Base-by-base conservation (phyloP, 2,329 filamentous ascomycete genomes). In the Fusarium falciforme region DNA sequence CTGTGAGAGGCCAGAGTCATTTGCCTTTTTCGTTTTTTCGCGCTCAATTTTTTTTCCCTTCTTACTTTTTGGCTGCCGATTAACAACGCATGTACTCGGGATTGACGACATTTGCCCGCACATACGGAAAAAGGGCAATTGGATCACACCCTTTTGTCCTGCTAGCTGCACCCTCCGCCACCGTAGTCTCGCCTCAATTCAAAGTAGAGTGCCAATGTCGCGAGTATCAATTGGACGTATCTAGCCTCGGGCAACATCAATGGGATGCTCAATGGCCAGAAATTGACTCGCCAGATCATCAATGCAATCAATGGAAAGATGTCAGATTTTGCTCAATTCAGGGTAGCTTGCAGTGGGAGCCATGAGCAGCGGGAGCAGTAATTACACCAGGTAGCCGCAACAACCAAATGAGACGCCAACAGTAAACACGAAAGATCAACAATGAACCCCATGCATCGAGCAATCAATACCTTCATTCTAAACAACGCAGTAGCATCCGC, bases 401-500 rank as follows among this genome's bases (percentile, higher is more conserved):
- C 71, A 72, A 71, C 71, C 67, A 73, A 52, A 52, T 49, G 42
- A 20, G 59, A 62, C 40, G 31, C 35, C 38, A 65, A 72, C 64
- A 57, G 49, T 57, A 40, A 61, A 52, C 64, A 63, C 66, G 72
- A 52, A 68, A 72, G 64, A 72, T 74, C 67, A 73, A 74, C 71
- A 73, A 73, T 31, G 58, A 35, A 55, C 42, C 44, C 61, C 61
- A 69, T 70, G 61, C 42, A 47, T 47, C 14, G 14, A 17, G 42
- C 42, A 35, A 38, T 58, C 58, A 36, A 61, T 36, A 64, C 61
- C 59, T 40, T 62, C 70, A 64, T 67, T 55, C 64, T 71, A 67
- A 71, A 68, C 63, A 73, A 61, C 68, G 64, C 75, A 78, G 67
- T 71, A 61, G 66, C 61, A 74, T 68, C 67, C 59, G 54, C 67